Evolutionary conservation across 2,329 filamentous ascomycete species (phyloP).

Genomic region (Massarina eburnea): DNA sequence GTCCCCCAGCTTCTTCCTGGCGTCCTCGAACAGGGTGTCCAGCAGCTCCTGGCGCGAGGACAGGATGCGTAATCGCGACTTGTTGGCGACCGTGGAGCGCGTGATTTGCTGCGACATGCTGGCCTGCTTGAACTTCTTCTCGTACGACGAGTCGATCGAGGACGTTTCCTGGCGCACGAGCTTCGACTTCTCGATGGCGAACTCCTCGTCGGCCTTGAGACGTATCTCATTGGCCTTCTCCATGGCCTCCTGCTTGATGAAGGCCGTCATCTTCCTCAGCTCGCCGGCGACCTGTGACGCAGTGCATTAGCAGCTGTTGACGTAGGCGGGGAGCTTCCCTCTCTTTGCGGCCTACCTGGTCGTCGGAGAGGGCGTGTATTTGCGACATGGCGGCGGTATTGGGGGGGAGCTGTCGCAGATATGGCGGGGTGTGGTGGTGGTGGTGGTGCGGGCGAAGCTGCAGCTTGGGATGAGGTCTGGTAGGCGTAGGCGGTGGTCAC

Average conservation of each 20-base stretch:
- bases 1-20: slow-evolving; percentile 69
- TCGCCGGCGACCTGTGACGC: slow-evolving; percentile 81
- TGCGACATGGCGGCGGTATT: slow-evolving; percentile 75
- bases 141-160: slow-evolving; percentile 87
- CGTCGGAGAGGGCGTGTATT: slow-evolving; percentile 92
- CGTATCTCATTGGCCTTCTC: slow-evolving; percentile 98
- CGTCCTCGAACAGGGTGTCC: slow-evolving; percentile 83
- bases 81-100: slow-evolving; percentile 93
- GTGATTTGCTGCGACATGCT: slow-evolving; percentile 99
- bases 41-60: slow-evolving; percentile 86
- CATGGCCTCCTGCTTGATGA: slow-evolving; percentile 97
- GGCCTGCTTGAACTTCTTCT: slow-evolving; percentile 99
- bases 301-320: slow-evolving; percentile 30
- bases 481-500: neutral
- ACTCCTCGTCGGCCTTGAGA: slow-evolving; percentile 98
- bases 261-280: slow-evolving; percentile 99
- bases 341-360: slow-evolving; percentile 68
- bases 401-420: slow-evolving; percentile 5
- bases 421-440: slow-evolving; percentile 7
- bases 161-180: slow-evolving; percentile 94
- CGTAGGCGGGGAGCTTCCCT: slow-evolving; percentile 23
- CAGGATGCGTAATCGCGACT: slow-evolving; percentile 87
- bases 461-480: slow-evolving; percentile 10
- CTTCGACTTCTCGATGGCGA: slow-evolving; percentile 98
- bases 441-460: slow-evolving; percentile 16